Percentiles rank a stretch among this genome's conserved stretches.
Conservation (phyloP, 164 flowering plant genomes). For the Vitis cinerea region DNA sequence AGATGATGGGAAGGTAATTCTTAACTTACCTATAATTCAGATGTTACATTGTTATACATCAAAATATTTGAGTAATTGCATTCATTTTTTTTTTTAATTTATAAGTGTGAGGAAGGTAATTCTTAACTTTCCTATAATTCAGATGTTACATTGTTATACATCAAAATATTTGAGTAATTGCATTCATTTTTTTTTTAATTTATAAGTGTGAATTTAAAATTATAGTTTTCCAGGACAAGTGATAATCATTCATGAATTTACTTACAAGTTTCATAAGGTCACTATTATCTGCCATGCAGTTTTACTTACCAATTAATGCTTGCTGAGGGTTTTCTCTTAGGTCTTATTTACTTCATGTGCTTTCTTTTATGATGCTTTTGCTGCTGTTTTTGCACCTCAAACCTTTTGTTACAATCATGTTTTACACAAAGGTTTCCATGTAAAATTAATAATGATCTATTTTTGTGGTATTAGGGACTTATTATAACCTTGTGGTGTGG, state of each 20-base stretch:
- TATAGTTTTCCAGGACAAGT: not conserved
- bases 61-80: not conserved
- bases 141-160: not conserved
- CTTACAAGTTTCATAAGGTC: not conserved
- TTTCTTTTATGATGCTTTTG: not conserved
- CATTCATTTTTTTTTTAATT: not conserved
- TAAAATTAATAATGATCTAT: not conserved
- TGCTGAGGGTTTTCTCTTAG: no score
- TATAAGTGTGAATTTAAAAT: not conserved
- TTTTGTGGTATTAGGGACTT: not conserved
- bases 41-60: not conserved
- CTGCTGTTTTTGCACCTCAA: not conserved
- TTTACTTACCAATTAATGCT: no score
- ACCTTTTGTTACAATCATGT: not conserved
- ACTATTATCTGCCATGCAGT: no score
- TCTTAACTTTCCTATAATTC: no score
- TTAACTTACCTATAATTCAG: no score
- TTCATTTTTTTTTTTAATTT: not conserved
- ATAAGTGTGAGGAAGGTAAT: slow-evolving; percentile 48
- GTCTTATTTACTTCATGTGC: no score
- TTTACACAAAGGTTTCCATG: not conserved
- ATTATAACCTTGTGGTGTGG: not conserved
- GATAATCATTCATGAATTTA: not conserved
- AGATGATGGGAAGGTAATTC: slow-evolving; percentile 77
- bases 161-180: not conserved